These are phyloP conservation scores for Ulvella scutata DNA, from an alignment of 139 green algal genomes.

Conservation along the genomic window DNA sequence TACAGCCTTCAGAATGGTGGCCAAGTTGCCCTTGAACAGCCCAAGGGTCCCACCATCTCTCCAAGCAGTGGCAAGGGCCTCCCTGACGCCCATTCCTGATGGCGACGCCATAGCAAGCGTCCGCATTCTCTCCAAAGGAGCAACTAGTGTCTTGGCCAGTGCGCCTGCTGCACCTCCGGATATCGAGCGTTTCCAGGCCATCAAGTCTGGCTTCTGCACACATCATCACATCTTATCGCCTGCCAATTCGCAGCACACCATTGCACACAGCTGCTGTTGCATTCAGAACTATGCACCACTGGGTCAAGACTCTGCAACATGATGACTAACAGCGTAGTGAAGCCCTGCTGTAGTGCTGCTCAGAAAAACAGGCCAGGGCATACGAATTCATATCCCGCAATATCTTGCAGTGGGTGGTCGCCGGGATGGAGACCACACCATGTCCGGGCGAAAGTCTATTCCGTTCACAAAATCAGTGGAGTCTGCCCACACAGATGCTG, in stretches of 20 bases:
- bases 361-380: no score
- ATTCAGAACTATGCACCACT: no score
- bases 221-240: no score
- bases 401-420: no score
- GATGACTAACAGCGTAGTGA: no score
- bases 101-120: not conserved
- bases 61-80: not conserved
- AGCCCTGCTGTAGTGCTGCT: no score
- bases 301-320: no score
- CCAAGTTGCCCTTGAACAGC: slow-evolving; percentile 46
- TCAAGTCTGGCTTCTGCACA: not conserved
- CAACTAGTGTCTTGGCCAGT: not conserved
- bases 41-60: slow-evolving; percentile 29
- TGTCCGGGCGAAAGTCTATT: not conserved
- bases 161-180: not conserved
- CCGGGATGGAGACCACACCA: not conserved
- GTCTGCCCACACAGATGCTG: not conserved
- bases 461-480: not conserved
- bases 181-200: not conserved
- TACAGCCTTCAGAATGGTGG: slow-evolving; percentile 53
- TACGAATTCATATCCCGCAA: no score
- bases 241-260: no score
- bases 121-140: not conserved
- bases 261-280: no score
- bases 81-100: not conserved